Evolutionary conservation across 2,329 filamentous ascomycete species (phyloP), one percentile per base, ranked within the genome.

Genomic region (Venturia oleaginea): DNA sequence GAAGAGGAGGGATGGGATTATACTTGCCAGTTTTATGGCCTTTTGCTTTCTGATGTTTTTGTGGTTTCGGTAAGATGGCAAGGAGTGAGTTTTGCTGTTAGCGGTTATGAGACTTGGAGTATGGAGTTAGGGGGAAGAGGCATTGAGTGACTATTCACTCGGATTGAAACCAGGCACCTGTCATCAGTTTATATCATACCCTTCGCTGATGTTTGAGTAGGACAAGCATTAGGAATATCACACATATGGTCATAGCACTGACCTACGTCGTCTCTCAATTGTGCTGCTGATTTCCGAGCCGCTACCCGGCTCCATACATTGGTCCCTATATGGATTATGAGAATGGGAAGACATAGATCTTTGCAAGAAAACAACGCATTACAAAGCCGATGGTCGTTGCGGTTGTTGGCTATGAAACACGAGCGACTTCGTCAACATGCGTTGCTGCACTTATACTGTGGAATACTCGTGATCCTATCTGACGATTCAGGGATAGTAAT

Each of bases 1-100:
- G 81, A 96, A 96, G 83, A 86, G 93, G 75, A 87, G 94, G 70
- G 94, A 99, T 76, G 92, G 92, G 37, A 88, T 99, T 69, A 96
- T 99, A 68, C 84, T 99, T 79, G 94, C 91, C 22, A 80, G 82
- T 59, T 96, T 99, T 72, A 92, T 99, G 71, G 92, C 92, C 0
- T 84, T 96, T 70, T 97, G 94, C 78, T 95, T 95, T 73, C 77
- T 97, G 70, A 78, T 95, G 78, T 84, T 97, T 71, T 84, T 93
- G 71, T 95, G 86, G 75, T 89, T 94, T 5, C 10, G 59, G 59
- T 60, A 40, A n/a, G n/a, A 15, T 27, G 34, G 2, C 19, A 59
- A 11, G 30, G 13, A 40, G 30, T 3, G 32, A 60, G 15, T 27
- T 42, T 32, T 60, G 38, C 57, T 60, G 48, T 55, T 19, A n/a